Conservation (phyloP, 768 basidiomycete genomes). For the Mycena crocata region DNA sequence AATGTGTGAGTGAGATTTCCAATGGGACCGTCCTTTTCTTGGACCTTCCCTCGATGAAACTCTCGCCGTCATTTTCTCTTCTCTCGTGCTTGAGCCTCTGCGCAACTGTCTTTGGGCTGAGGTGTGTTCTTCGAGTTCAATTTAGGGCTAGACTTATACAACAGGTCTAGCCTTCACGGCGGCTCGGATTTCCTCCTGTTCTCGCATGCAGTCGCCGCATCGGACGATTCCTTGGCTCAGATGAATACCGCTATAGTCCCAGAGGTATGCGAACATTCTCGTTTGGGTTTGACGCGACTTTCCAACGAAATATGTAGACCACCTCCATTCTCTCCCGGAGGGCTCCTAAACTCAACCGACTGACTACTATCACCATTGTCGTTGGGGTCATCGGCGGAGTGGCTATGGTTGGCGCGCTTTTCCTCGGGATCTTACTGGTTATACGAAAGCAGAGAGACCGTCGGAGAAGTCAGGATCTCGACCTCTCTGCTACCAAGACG, state of each 20-base stretch:
- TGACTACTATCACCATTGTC: conserved; percentile 12
- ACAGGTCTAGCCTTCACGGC: too few species aligned
- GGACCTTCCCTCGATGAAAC: background rate
- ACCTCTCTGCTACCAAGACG: background rate
- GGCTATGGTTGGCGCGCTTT: conserved; percentile 23
- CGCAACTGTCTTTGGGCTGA: background rate
- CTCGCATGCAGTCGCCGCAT: background rate
- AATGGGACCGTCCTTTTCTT: background rate
- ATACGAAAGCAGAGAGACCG: conserved; percentile 13
- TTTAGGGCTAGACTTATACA: background rate
- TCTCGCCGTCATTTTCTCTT: background rate
- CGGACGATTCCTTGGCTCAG: background rate
- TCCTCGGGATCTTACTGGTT: conserved; percentile 20
- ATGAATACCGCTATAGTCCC: background rate
- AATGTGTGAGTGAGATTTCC: background rate
- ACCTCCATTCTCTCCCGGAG: conserved; percentile 56
- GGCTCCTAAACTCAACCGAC: background rate
- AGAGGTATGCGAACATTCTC: background rate
- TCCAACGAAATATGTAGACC: background rate
- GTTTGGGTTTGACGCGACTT: background rate
- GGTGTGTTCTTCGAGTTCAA: background rate
- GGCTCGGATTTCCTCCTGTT: background rate
- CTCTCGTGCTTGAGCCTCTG: background rate
- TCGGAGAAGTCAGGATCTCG: background rate
- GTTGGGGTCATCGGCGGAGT: conserved; percentile 24